Evolutionary conservation across 2,329 filamentous ascomycete species (phyloP), one percentile per base, ranked within the genome.

Genomic region (Emergomyces africanus): DNA sequence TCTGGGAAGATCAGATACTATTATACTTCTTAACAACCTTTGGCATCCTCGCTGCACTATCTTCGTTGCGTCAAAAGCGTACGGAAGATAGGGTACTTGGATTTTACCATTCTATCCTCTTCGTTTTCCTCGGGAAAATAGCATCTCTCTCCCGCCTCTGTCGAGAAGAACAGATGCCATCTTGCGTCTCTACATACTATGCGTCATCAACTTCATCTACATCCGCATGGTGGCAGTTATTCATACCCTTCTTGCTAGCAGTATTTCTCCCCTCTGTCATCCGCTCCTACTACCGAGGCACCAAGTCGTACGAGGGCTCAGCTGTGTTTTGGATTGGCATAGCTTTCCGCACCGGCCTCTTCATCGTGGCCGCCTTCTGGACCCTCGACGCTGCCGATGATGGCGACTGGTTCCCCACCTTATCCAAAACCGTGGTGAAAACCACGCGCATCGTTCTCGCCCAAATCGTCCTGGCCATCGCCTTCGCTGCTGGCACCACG

Each of bases 161-260:
- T 71, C 87, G 94, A 60, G 94, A 99, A 72, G 94, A 99, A 75
- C 94, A 99, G 75, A 96, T 97, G 89, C 94, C 94, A 0, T 95
- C 87, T 75, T 99, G 94, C 77, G 84, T 83, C 58, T 96, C 92
- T 1, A 96, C 94, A 0, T 99, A 96, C 76, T 99, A 99, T 70
- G 87, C 90, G 4, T 96, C 92, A 0, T 83, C 87, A 10, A 89
- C 86, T 2, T 96, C 92, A 0, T 97, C 94, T 0, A 97, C 91
- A 0, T 96, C 92, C 2, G 89, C 92, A 0, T 81, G 85, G 1
- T 96, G 91, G 90, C 92, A 97, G 72, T 80, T 96, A 20, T 73
- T 79, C 8, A 87, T 97, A 54, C 90, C 92, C 0, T 88, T 90
- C 66, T 67, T 83, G n/a, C 81, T 90, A 10, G 85, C 86, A 15